These are phyloP conservation scores for Monilinia fructigena DNA, from an alignment of 2,329 filamentous ascomycete species.

Conservation along the genomic window DNA sequence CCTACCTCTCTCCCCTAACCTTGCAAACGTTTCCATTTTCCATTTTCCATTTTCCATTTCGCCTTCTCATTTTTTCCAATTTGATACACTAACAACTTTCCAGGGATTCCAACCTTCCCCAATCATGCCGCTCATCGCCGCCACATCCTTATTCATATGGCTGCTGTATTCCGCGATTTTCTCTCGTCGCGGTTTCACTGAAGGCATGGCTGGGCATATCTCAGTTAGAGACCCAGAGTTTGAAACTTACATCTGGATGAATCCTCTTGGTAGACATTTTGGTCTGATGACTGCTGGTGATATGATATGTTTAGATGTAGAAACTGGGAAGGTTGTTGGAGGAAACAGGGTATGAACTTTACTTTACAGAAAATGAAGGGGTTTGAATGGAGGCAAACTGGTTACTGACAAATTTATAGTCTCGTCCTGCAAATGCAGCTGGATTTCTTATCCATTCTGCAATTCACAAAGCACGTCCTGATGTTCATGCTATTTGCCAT, in stretches of 20 bases:
- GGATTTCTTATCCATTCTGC: slow-evolving; percentile 70
- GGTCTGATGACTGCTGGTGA: slow-evolving; percentile 62
- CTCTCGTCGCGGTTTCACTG: slow-evolving; percentile 62
- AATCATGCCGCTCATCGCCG: slow-evolving; percentile 56
- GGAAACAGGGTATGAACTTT: slow-evolving; percentile 50
- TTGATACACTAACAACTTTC: slow-evolving; percentile 18
- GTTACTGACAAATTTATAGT: slow-evolving; percentile 31
- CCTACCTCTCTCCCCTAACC: neutral
- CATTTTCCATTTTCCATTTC: neutral
- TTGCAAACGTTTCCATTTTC: too few relatives aligned
- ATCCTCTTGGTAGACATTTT: slow-evolving; percentile 63
- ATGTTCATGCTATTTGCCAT: slow-evolving; percentile 67
- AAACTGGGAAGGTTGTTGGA: slow-evolving; percentile 59
- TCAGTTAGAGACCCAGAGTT: slow-evolving; percentile 64
- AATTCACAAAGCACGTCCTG: slow-evolving; percentile 62
- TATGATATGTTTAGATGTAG: slow-evolving; percentile 64
- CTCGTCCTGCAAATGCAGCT: slow-evolving; percentile 61
- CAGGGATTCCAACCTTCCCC: slow-evolving; percentile 56
- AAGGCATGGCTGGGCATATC: slow-evolving; percentile 70
- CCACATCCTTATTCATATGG: slow-evolving; percentile 66
- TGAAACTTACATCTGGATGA: slow-evolving; percentile 66
- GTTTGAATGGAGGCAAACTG: neutral
- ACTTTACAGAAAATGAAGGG: neutral
- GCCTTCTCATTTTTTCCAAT: neutral
- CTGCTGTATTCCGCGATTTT: slow-evolving; percentile 69